A percentile compares a stretch with the other conserved stretches of the same genome.
These are phyloP conservation scores for Schwanniomyces pseudopolymorphus DNA, from an alignment of 805 yeast genomes.

Conservation along the genomic window DNA sequence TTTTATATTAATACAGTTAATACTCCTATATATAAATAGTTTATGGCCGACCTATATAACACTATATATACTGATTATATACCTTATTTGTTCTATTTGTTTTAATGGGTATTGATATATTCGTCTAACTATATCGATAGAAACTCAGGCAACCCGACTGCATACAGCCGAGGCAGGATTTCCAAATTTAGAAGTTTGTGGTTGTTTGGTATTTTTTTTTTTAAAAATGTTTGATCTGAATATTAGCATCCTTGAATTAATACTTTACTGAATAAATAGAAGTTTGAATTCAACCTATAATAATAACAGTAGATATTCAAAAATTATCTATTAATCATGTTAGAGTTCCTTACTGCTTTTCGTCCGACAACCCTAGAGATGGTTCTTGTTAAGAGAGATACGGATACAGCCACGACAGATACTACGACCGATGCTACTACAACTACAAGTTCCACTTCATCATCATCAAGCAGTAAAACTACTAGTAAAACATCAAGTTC, in stretches of 20 bases:
- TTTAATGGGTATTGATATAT: too few species aligned
- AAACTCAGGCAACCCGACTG: background rate
- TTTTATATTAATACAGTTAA: too few species aligned
- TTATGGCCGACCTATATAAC: too few species aligned
- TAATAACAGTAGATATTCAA: background rate
- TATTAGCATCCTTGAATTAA: background rate
- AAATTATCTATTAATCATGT: background rate
- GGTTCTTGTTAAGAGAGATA: slow-evolving; percentile 6
- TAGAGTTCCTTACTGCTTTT: background rate
- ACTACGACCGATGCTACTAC: too few species aligned
- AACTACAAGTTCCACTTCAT: background rate
- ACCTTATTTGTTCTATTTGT: too few species aligned
- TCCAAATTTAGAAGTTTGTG: slow-evolving; percentile 2
- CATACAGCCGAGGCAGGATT: background rate
- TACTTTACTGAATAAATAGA: background rate
- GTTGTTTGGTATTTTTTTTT: background rate
- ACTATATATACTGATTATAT: too few species aligned
- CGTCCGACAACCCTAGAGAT: slow-evolving; percentile 1
- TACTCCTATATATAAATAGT: too few species aligned
- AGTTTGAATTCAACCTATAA: background rate
- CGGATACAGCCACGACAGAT: background rate
- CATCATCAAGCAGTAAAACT: background rate
- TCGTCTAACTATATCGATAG: too few species aligned
- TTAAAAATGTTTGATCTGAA: background rate
- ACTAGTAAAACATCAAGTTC: background rate